Conservation (phyloP, 768 basidiomycete species). For the Pisolithus marmoratus region DNA sequence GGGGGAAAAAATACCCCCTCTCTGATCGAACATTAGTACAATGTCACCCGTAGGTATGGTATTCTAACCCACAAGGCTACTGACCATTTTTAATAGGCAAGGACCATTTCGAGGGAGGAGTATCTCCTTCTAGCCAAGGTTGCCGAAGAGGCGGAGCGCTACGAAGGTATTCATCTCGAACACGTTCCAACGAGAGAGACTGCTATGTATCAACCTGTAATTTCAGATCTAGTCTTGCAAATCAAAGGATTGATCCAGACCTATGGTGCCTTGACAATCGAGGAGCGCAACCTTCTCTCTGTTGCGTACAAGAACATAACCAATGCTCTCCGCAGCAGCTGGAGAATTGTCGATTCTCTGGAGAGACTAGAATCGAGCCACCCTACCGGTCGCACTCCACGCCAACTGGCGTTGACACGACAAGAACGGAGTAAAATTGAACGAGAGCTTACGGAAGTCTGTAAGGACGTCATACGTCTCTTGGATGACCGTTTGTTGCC, state of each 20-base stretch:
- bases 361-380: conserved; percentile 54
- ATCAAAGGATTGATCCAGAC: conserved; percentile 70
- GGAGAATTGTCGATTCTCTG: conserved; percentile 74
- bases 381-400: conserved; percentile 20
- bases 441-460: conserved; percentile 67
- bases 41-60: conserved; percentile 3
- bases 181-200: conserved; percentile 1
- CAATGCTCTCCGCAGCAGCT: conserved; percentile 75
- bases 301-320: conserved; percentile 91
- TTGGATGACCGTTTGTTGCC: conserved; percentile 57
- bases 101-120: conserved; percentile 33
- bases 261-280: conserved; percentile 66
- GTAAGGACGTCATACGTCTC: conserved; percentile 72
- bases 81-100: conserved; percentile 18
- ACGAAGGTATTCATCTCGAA: conserved; percentile 53
- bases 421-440: conserved; percentile 73
- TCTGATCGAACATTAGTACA: not conserved
- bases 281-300: conserved; percentile 85
- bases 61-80: not conserved
- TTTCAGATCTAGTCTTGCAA: conserved; percentile 65
- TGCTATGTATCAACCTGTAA: conserved; percentile 14
- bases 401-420: conserved; percentile 61
- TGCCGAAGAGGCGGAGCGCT: conserved; percentile 84
- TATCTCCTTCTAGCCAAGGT: conserved; percentile 67
- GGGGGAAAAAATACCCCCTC: not conserved